phyloP scores from a whole-genome alignment of 306 rosid species.

The Sicyos baderoa region DNA sequence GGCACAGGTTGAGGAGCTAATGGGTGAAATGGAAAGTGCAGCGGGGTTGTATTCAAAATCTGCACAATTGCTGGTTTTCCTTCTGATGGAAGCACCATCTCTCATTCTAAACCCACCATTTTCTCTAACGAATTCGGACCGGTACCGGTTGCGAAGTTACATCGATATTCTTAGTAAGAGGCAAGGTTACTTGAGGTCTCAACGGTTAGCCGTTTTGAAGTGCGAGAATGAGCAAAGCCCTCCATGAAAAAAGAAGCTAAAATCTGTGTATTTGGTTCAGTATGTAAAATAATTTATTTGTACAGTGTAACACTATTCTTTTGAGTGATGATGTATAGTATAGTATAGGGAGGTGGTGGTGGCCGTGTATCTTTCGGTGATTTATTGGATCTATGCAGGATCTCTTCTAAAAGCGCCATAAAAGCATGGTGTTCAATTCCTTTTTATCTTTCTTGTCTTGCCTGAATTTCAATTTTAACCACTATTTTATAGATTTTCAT shows the following conservation, averaged over 20 bases:
- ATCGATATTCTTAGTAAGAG: constrained; percentile 66
- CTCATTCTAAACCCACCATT: constrained; percentile 88
- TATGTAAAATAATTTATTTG: constrained; percentile 9
- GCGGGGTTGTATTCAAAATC: constrained; percentile 65
- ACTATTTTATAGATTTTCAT: no score
- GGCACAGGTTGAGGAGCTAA: constrained; percentile 92
- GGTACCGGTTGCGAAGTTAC: constrained; percentile 75
- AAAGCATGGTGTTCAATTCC: constrained; percentile 2
- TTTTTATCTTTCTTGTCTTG: no score
- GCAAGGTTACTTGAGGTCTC: constrained; percentile 75
- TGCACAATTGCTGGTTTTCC: constrained; percentile 58
- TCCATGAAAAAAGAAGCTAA: constrained; percentile 26
- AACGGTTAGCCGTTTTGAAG: constrained; percentile 42
- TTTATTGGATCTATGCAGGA: neutral
- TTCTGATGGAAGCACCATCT: constrained; percentile 83
- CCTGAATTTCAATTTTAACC: no score
- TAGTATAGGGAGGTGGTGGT: neutral
- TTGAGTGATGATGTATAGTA: no score
- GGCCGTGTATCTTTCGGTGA: constrained; percentile 11
- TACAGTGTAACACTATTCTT: constrained; percentile 16
- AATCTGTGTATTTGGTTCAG: neutral
- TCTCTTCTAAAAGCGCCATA: neutral
- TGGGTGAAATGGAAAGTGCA: constrained; percentile 78
- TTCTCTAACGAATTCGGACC: constrained; percentile 72
- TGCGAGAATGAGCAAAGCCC: constrained; percentile 30